Percentiles rank a stretch among this genome's conserved stretches.
These are phyloP conservation scores for Tephrocybe sp. DNA, from an alignment of 768 basidiomycete genomes.

Conservation along the genomic window DNA sequence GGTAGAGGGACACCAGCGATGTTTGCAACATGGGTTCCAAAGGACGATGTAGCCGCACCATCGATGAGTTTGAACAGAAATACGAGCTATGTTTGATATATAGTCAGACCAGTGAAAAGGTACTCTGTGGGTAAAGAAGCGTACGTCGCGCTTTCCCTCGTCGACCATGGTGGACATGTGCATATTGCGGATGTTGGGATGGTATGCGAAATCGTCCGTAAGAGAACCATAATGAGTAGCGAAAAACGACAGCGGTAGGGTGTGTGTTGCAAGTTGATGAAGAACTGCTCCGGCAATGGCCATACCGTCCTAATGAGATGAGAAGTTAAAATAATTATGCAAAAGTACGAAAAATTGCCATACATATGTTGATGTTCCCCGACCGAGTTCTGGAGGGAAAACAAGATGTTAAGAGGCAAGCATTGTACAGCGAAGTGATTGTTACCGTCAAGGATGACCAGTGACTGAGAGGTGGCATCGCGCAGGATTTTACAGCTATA, in stretches of 20 bases:
- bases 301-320: conserved; percentile 82
- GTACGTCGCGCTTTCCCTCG: conserved; percentile 84
- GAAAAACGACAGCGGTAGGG: conserved; percentile 89
- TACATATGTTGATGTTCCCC: conserved; percentile 94
- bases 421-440: background rate
- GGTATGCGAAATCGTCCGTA: conserved; percentile 90
- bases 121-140: conserved; percentile 15
- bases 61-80: conserved; percentile 94
- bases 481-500: conserved; percentile 86
- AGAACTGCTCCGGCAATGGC: conserved; percentile 95
- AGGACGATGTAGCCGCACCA: conserved; percentile 84
- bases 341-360: conserved; percentile 10
- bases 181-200: conserved; percentile 91
- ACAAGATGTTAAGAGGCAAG: conserved; percentile 8
- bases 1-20: conserved; percentile 86
- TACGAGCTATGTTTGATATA: conserved; percentile 59
- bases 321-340: background rate
- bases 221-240: conserved; percentile 97
- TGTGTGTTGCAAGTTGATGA: conserved; percentile 92
- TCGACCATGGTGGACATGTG: conserved; percentile 95
- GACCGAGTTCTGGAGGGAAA: conserved; percentile 70
- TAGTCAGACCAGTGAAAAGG: conserved; percentile 2
- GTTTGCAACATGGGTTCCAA: conserved; percentile 93
- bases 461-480: conserved; percentile 88
- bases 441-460: conserved; percentile 94